phyloP scores from a whole-genome alignment of 2,329 filamentous ascomycete genomes.

The Sclerotinia borealis region DNA sequence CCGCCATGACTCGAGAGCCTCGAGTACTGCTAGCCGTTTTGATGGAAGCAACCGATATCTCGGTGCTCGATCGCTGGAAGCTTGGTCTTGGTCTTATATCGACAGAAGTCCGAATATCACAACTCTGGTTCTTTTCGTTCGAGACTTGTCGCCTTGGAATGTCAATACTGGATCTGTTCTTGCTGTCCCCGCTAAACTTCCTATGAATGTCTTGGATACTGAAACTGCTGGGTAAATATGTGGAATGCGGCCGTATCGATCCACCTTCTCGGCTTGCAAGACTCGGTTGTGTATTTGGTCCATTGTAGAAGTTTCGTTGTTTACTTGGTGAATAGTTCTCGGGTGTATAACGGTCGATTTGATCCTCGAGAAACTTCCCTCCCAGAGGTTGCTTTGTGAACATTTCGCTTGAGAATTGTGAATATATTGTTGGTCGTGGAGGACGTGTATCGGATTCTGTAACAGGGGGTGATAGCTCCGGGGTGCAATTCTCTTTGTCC shows the following conservation, averaged over 20 bases:
- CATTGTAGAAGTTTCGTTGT: conserved; percentile 30
- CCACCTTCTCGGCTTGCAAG: conserved; percentile 23
- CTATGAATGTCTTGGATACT: conserved; percentile 31
- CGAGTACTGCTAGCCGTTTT: conserved; percentile 37
- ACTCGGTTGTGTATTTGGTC: conserved; percentile 24
- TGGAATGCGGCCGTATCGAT: conserved; percentile 27
- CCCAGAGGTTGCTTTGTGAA: conserved; percentile 35
- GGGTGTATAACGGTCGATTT: conserved; percentile 32
- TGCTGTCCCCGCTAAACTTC: conserved; percentile 23
- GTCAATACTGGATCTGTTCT: conserved; percentile 27
- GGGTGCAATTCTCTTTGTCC: conserved; percentile 79
- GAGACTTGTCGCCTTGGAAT: conserved; percentile 22
- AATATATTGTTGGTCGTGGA: conserved; percentile 67
- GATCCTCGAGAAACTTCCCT: conserved; percentile 33
- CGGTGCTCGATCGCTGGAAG: conserved; percentile 24
- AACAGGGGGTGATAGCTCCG: conserved; percentile 39
- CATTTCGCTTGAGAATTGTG: conserved; percentile 56
- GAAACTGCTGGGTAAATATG: conserved; percentile 32
- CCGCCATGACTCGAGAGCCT: conserved; percentile 54
- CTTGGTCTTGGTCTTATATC: conserved; percentile 18
- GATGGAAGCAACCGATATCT: conserved; percentile 28
- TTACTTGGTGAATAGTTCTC: conserved; percentile 28
- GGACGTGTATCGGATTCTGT: conserved; percentile 35
- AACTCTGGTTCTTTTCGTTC: conserved; percentile 13
- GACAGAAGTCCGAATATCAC: conserved; percentile 3